Base-by-base conservation (phyloP, 179 eudicot genomes). In the Corrigiola litoralis region DNA sequence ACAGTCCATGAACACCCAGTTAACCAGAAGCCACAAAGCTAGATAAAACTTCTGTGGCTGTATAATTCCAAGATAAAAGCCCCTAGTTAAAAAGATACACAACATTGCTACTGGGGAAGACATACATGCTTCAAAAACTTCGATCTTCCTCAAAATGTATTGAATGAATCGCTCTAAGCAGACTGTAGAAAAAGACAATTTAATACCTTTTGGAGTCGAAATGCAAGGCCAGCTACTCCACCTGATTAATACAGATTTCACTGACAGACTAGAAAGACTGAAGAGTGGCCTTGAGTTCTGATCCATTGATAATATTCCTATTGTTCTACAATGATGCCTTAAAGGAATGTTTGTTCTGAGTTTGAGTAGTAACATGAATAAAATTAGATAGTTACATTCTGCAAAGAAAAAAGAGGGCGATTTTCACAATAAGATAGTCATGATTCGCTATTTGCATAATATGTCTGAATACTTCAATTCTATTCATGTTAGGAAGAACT, bases 321-420 rank as follows among this genome's bases (percentile, higher is more conserved):
- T n/a, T n/a, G n/a, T n/a, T n/a, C n/a, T n/a, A 12, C 2, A n/a
- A 2, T 2, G 6, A n/a, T 40, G 10, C 45, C 6, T 40, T 12
- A 12, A 12, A 40, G 14, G 16, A 2, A 12, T 2, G 14, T 8
- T 40, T 12, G 45, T n/a, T 6, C 14, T 40, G 2, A 48, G n/a
- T n/a, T n/a, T n/a, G 51, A 37, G 69, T 24, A 51, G 25, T 49
- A 17, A 51, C 31, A 44, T 29, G 5, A 65, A 64, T 17, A 18
- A 24, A 65, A 23, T 27, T 24, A 52, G 27, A 24, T 11, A 16
- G 46, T 27, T 23, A 28, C 40, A 38, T 11, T 64, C 21, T 23
- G 69, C 50, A 27, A 5, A 28, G 18, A 29, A n/a, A 5, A 18
- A 58, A 23, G 18, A 31, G 18, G 20, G 42, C 12, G 6, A 29